Evolutionary conservation across 2,329 filamentous ascomycete genomes (phyloP).

Genomic region (Sporothrix humicola): DNA sequence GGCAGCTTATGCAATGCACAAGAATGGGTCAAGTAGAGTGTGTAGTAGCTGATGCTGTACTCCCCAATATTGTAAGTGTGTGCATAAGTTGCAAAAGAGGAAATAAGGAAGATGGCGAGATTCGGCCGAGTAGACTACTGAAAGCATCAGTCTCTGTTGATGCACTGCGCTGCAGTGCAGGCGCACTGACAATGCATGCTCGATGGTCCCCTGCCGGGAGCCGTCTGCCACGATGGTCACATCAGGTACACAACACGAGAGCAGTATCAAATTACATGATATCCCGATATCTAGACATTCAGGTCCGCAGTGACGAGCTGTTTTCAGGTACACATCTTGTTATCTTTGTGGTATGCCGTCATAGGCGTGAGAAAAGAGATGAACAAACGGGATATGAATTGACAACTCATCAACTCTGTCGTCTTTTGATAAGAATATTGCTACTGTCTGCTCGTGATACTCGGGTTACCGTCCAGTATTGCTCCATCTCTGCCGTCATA

Average conservation of each 20-base stretch:
- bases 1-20: slow-evolving; percentile 1
- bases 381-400: background rate
- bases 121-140: background rate
- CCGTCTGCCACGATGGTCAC: background rate
- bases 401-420: background rate
- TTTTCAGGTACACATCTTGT: too few species aligned
- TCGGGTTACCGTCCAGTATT: background rate
- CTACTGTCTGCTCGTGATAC: background rate
- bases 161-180: background rate
- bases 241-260: background rate
- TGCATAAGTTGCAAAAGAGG: background rate
- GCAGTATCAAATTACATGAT: background rate
- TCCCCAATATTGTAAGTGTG: background rate
- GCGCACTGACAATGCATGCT: background rate
- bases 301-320: background rate
- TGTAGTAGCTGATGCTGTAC: background rate
- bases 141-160: background rate
- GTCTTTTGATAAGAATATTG: slow-evolving; percentile 7
- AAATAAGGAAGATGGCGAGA: background rate
- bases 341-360: background rate
- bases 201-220: background rate
- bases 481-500: too few species aligned
- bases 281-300: background rate
- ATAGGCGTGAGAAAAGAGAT: background rate
- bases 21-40: background rate